Conservation (phyloP, 2,329 filamentous ascomycete species). For the Phialemonium atrogriseum region DNA sequence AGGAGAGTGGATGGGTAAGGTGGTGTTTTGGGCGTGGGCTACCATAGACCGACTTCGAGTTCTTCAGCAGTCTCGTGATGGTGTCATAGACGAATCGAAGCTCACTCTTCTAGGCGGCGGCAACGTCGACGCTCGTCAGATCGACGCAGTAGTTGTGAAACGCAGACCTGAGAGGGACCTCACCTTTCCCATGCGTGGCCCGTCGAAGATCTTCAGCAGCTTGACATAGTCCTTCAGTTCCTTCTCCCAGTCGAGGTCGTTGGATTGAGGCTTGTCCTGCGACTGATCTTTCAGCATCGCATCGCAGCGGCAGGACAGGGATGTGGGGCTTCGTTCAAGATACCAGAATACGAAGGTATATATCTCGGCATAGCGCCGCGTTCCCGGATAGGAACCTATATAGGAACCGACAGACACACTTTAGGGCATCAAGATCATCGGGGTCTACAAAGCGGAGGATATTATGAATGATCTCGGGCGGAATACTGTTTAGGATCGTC, state of each 20-base stretch:
- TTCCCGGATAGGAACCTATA: constrained; percentile 49
- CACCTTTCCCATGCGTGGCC: constrained; percentile 27
- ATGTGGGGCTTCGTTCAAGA: too few species aligned
- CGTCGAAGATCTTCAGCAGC: background rate
- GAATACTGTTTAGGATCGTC: constrained; percentile 34
- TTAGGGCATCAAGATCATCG: constrained; percentile 44
- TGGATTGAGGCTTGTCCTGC: constrained; percentile 28
- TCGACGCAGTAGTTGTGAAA: background rate
- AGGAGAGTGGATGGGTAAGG: constrained; percentile 34
- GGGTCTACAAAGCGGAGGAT: constrained; percentile 50
- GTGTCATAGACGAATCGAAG: constrained; percentile 39
- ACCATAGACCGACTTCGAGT: constrained; percentile 18
- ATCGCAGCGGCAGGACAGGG: too few species aligned
- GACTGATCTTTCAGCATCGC: background rate
- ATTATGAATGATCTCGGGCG: constrained; percentile 55
- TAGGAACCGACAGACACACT: constrained; percentile 43
- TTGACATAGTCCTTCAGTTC: constrained; percentile 23
- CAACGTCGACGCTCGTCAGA: background rate
- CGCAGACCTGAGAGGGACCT: constrained; percentile 3
- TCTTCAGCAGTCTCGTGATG: constrained; percentile 35
- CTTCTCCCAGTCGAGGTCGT: constrained; percentile 18
- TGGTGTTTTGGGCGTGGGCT: constrained; percentile 17
- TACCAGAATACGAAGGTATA: constrained; percentile 53
- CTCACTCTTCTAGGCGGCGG: constrained; percentile 26
- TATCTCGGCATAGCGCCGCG: constrained; percentile 47